Base-by-base conservation (phyloP, 345 rosid species). In the Eucalyptus marginata region DNA sequence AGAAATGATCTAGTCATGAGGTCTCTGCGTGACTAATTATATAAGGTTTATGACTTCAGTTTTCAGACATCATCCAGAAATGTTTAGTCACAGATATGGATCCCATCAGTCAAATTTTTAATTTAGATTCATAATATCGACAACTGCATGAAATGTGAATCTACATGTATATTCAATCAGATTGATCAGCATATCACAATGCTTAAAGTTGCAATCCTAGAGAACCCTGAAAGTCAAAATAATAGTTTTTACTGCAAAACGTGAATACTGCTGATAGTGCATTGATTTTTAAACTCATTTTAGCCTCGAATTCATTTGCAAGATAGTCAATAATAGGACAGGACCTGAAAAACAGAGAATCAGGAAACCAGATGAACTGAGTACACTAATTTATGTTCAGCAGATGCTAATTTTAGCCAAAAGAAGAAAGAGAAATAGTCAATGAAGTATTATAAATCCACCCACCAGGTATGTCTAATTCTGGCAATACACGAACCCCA, bases 401-500 rank as follows among this genome's bases (percentile, higher is more conserved):
- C 9, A 7, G 29, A 76, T 76, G 84, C 29, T 20, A 40, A 76
- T 76, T 40, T 40, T 20, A 22, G 25, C 84, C 84, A 40, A 76
- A 36, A 76, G 36, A 31, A 52, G 43, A 15, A 25, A 54, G 50
- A 86, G 88, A 88, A 58, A 49, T 18, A 52, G 87, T 46, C 47
- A 76, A 86, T 51, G 64, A 52, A 86, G 64, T n/a, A 43, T 16
- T 76, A 76, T 6, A 76, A 76, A 76, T 40, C 83, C 50, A 89
- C 95, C 92, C 13, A 96, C 98, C 99, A 31, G 99, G 99, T 87
- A 97, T 90, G 91, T 97, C 99, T 27, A 97, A 92, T 86, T 97
- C 98, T 11, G 99, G 98, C 59, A 97, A 17, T 87, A 97, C 95
- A 88, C 99, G 90, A 47, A 97, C 98, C 3, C 98, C 99, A 29